A percentile compares a stretch with the other conserved stretches of the same genome.
phyloP scores from a whole-genome alignment of 768 basidiomycete genomes.

The Mycena crocata region DNA sequence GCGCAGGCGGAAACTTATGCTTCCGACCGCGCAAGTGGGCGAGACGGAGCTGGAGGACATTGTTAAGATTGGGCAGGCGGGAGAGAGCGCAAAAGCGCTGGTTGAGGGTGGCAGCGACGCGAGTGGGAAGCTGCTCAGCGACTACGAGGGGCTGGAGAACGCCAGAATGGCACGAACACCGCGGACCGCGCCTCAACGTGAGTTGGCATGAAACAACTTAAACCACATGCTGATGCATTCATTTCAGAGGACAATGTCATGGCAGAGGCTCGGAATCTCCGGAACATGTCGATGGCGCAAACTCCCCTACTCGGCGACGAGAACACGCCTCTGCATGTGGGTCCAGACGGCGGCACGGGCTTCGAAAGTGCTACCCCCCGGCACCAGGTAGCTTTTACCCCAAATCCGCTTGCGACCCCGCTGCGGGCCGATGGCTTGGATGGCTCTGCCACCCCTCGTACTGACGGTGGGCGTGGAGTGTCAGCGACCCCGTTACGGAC shows the following conservation, averaged over 20 bases:
- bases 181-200: constrained; percentile 92
- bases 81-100: constrained; percentile 88
- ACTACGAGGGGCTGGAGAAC: constrained; percentile 90
- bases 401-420: constrained; percentile 95
- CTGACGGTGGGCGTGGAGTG: constrained; percentile 48
- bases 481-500: constrained; percentile 90
- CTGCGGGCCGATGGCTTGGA: constrained; percentile 59
- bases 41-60: constrained; percentile 97
- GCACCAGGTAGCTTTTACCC: constrained; percentile 90
- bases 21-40: constrained; percentile 93
- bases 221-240: not conserved
- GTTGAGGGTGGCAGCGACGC: constrained; percentile 87
- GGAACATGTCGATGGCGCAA: constrained; percentile 92
- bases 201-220: constrained; percentile 45
- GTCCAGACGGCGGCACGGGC: constrained; percentile 84
- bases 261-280: constrained; percentile 94
- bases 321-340: constrained; percentile 91
- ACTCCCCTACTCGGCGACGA: constrained; percentile 97
- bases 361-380: constrained; percentile 97
- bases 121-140: constrained; percentile 87
- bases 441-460: constrained; percentile 65
- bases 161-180: constrained; percentile 96
- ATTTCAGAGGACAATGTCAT: constrained; percentile 91
- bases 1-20: constrained; percentile 81
- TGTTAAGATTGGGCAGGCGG: constrained; percentile 95